Evolutionary conservation across 192 early-diverging fungal species (phyloP).

Genomic region (Coemansia sp.): DNA sequence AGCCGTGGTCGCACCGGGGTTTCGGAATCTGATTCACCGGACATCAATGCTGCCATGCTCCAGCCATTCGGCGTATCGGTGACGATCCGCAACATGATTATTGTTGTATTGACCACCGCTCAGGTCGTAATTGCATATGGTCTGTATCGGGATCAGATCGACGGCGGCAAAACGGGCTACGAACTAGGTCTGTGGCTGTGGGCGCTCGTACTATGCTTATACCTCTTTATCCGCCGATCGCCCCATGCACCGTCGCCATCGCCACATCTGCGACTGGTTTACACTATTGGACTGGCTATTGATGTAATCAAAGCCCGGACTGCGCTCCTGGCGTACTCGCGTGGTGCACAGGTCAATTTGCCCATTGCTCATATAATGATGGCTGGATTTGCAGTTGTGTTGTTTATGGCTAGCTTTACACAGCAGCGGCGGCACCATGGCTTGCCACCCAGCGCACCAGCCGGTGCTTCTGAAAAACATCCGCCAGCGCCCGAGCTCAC

Average conservation of each 20-base stretch:
- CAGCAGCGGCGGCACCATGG: constrained; percentile 47
- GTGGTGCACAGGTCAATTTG: neutral
- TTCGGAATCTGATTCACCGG: neutral
- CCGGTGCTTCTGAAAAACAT: constrained; percentile 5
- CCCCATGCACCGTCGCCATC: constrained; percentile 35
- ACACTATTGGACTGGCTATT: constrained; percentile 19
- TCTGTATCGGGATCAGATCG: neutral
- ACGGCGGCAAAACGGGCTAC: constrained; percentile 3
- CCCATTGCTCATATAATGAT: constrained; percentile 21
- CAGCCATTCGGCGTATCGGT: neutral
- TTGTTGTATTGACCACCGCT: constrained; percentile 13
- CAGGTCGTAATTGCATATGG: constrained; percentile 21
- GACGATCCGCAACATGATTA: constrained; percentile 34
- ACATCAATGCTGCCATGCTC: neutral
- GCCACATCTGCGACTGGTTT: constrained; percentile 46
- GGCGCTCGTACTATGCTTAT: constrained; percentile 31
- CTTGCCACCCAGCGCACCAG: constrained; percentile 21
- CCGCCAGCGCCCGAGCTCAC: constrained; percentile 56
- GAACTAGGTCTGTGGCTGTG: constrained; percentile 40
- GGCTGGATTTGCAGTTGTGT: constrained; percentile 14
- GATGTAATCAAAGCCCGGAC: constrained; percentile 34
- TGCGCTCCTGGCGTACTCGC: constrained; percentile 35
- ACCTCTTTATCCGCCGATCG: constrained; percentile 26
- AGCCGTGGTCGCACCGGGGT: neutral
- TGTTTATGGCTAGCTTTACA: constrained; percentile 42